phyloP scores from a whole-genome alignment of 192 early-diverging fungal genomes.

The Entomortierella beljakovae region DNA sequence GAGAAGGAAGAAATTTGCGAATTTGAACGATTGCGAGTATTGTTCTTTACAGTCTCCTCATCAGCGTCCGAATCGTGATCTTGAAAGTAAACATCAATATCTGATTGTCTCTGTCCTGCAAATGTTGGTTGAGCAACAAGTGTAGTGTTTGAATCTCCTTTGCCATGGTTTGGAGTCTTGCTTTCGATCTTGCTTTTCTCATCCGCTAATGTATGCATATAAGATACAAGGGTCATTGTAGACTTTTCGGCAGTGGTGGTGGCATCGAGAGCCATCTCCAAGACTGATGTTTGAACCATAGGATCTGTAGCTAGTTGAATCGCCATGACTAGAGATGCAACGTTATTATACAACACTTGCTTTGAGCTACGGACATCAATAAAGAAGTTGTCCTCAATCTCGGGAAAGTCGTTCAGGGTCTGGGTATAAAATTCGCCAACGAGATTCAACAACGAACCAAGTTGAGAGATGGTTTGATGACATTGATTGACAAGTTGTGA shows the following conservation, averaged over 20 bases:
- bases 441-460: slow-evolving; percentile 39
- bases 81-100: slow-evolving; percentile 40
- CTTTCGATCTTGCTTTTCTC: slow-evolving; percentile 63
- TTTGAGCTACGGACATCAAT: slow-evolving; percentile 71
- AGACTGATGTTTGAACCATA: slow-evolving; percentile 65
- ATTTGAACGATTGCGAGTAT: slow-evolving; percentile 26
- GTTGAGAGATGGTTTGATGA: slow-evolving; percentile 45
- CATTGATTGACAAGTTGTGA: slow-evolving; percentile 50
- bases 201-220: slow-evolving; percentile 64
- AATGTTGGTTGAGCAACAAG: slow-evolving; percentile 28
- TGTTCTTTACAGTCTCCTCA: slow-evolving; percentile 12
- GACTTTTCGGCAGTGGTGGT: slow-evolving; percentile 67
- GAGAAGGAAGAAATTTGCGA: slow-evolving; percentile 39
- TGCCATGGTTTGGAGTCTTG: slow-evolving; percentile 31
- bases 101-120: slow-evolving; percentile 13
- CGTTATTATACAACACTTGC: slow-evolving; percentile 71
- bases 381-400: slow-evolving; percentile 44
- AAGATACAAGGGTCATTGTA: slow-evolving; percentile 62
- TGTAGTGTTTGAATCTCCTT: slow-evolving; percentile 34
- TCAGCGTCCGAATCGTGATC: slow-evolving; percentile 32
- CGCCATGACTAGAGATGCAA: slow-evolving; percentile 70
- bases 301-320: slow-evolving; percentile 67
- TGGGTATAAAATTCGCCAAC: slow-evolving; percentile 55
- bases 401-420: slow-evolving; percentile 43
- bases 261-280: slow-evolving; percentile 61